Evolutionary conservation across 192 early-diverging fungal species (phyloP), one percentile per base, ranked within the genome.

Genomic region (Coemansia sp.): DNA sequence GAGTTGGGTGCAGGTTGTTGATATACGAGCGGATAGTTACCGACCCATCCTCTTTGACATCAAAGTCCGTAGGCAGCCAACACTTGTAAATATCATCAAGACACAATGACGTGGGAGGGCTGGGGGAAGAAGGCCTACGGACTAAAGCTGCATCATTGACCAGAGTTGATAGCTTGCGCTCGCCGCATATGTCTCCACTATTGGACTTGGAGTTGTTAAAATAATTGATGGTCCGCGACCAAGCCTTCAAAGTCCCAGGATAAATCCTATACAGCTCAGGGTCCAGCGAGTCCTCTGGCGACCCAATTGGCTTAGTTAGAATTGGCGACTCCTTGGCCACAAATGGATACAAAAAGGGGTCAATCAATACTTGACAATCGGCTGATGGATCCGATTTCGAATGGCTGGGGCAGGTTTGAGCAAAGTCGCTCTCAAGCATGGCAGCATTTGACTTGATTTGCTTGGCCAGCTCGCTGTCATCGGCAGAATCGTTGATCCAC

Each of bases 21-120:
- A 91, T 90, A 66, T 89, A 90, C 6, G 85, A 86, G 14, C 50
- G n/a, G 48, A 85, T 62, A 9, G n/a, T 23, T 20, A 82, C 73
- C 5, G 65, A 24, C 5, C 87, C 87, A 21, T 76, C 63, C 2
- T 67, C 38, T 5, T 23, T 38, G 3, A 90, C 67, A 3, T 65
- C 46, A 62, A 88, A 84, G 24, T 87, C 89, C 0, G 83, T 66
- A 0, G 89, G 88, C 3, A 90, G 77, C 87, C 88, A 89, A 20
- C 51, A 43, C 42, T 43, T 43, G 42, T 16, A 43, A 43, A 43
- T 9, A 56, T 20, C 1, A n/a, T 35, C 8, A 60, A 35, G 7
- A 4, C 31, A 31, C 31, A 4, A 31, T 31, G 31, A 31, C 4
- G 31, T 31, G 31, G 31, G 31, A 31, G 31, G 31, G 1, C 4